A percentile compares a stretch with the other conserved stretches of the same genome.
Evolutionary conservation across 1,284 basidiomycete species (phyloP).

Genomic region (Prillingera fragicola): DNA sequence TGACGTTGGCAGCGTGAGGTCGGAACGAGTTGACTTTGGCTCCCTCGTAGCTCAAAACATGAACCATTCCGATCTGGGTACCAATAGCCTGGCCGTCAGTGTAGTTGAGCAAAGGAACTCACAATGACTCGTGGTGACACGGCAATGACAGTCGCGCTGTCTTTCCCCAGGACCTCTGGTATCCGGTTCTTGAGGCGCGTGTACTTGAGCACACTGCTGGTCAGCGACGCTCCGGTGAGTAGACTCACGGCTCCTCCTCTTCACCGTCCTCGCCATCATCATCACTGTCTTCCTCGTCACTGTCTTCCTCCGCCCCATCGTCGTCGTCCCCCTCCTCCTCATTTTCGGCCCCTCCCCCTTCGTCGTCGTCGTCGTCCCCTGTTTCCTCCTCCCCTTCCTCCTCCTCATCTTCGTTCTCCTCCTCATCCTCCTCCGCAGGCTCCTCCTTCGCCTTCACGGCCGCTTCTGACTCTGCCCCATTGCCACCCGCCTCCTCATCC

Average conservation of each 20-base stretch:
- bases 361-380: slow-evolving; percentile 17
- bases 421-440: slow-evolving; percentile 52
- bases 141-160: slow-evolving; percentile 75
- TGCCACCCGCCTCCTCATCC: slow-evolving; percentile 8
- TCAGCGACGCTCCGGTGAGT: background rate
- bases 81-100: slow-evolving; percentile 62
- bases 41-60: slow-evolving; percentile 74
- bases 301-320: slow-evolving; percentile 8
- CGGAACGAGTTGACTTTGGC: slow-evolving; percentile 84
- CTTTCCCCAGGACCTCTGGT: slow-evolving; percentile 76
- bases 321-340: slow-evolving; percentile 1
- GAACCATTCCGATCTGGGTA: slow-evolving; percentile 86
- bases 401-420: slow-evolving; percentile 65
- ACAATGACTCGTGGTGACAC: slow-evolving; percentile 73
- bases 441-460: slow-evolving; percentile 14
- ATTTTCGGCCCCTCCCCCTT: slow-evolving; percentile 11
- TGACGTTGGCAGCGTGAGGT: slow-evolving; percentile 84
- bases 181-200: slow-evolving; percentile 69
- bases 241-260: slow-evolving; percentile 46
- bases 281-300: slow-evolving; percentile 13
- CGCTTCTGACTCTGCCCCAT: slow-evolving; percentile 10
- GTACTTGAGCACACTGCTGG: slow-evolving; percentile 71
- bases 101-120: slow-evolving; percentile 21
- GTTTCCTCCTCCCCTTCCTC: slow-evolving; percentile 52
- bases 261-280: slow-evolving; percentile 36